Evolutionary conservation across 768 basidiomycete genomes (phyloP).

Genomic region (Tephrocybe sp.): DNA sequence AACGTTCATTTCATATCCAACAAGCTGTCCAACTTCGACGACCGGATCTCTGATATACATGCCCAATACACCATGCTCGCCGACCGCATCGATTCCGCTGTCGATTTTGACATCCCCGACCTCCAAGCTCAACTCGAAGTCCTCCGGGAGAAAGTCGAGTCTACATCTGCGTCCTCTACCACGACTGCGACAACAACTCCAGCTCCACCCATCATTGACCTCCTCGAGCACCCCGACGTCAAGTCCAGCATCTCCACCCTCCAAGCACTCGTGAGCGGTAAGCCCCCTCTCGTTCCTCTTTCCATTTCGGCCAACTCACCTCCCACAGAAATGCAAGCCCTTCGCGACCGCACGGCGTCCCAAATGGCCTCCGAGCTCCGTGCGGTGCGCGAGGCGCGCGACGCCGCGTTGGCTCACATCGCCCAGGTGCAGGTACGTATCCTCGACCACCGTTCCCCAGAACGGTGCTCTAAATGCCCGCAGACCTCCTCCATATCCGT

Average conservation of each 20-base stretch:
- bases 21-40: constrained; percentile 40
- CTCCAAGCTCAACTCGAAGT: constrained; percentile 37
- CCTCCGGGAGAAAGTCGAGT: constrained; percentile 31
- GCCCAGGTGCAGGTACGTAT: constrained; percentile 33
- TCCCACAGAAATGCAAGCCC: constrained; percentile 41
- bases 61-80: constrained; percentile 33
- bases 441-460: constrained; percentile 8
- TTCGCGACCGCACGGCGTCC: constrained; percentile 41
- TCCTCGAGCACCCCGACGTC: constrained; percentile 25
- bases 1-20: constrained; percentile 39
- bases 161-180: constrained; percentile 3
- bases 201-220: too few relatives aligned
- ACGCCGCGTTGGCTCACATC: constrained; percentile 35
- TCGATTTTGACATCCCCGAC: constrained; percentile 30
- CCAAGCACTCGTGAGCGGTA: constrained; percentile 43
- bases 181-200: constrained; percentile 1
- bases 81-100: constrained; percentile 34
- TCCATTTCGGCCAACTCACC: constrained; percentile 6
- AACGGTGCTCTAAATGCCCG: constrained; percentile 20
- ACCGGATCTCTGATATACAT: constrained; percentile 37
- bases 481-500: constrained; percentile 26
- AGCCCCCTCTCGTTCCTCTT: constrained; percentile 13
- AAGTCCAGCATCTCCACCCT: constrained; percentile 35
- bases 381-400: constrained; percentile 39
- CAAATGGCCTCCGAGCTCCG: constrained; percentile 49